phyloP scores from a whole-genome alignment of 768 basidiomycete genomes.

The Dioszegia aurantiaca region DNA sequence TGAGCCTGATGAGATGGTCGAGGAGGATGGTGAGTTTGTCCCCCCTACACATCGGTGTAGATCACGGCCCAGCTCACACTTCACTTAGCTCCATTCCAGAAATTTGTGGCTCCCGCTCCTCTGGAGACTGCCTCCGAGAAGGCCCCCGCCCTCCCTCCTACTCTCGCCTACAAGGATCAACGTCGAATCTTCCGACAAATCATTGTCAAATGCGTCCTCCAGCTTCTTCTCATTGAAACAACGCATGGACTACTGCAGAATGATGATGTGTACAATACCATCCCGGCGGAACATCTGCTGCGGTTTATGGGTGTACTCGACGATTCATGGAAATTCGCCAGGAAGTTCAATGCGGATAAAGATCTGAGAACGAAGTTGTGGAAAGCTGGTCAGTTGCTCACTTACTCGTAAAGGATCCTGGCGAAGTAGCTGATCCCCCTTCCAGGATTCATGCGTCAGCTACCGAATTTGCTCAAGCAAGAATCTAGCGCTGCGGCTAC shows the following conservation, averaged over 20 bases:
- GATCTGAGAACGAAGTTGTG: conserved; percentile 92
- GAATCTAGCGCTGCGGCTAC: conserved; percentile 97
- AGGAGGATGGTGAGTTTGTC: conserved; percentile 37
- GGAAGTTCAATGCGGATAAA: conserved; percentile 97
- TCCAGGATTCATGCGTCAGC: conserved; percentile 98
- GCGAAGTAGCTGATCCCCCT: not conserved
- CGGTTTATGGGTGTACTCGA: conserved; percentile 92
- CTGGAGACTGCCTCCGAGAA: conserved; percentile 65
- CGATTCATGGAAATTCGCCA: conserved; percentile 95
- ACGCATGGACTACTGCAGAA: conserved; percentile 93
- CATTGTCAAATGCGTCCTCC: conserved; percentile 98
- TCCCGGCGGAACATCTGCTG: conserved; percentile 89
- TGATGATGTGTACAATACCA: conserved; percentile 82
- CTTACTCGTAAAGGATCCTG: not conserved
- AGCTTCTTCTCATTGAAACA: conserved; percentile 91
- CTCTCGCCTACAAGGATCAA: conserved; percentile 59
- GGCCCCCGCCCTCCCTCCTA: conserved; percentile 40
- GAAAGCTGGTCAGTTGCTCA: conserved; percentile 88
- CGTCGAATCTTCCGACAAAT: conserved; percentile 94
- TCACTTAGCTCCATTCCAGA: conserved; percentile 39
- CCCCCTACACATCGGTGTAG: not conserved
- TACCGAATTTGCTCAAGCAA: conserved; percentile 95
- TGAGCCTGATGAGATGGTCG: conserved; percentile 36
- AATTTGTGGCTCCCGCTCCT: conserved; percentile 60
- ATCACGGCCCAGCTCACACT: not conserved